phyloP scores from a whole-genome alignment of 2,329 filamentous ascomycete genomes.

The Zasmidium citrigriseum region DNA sequence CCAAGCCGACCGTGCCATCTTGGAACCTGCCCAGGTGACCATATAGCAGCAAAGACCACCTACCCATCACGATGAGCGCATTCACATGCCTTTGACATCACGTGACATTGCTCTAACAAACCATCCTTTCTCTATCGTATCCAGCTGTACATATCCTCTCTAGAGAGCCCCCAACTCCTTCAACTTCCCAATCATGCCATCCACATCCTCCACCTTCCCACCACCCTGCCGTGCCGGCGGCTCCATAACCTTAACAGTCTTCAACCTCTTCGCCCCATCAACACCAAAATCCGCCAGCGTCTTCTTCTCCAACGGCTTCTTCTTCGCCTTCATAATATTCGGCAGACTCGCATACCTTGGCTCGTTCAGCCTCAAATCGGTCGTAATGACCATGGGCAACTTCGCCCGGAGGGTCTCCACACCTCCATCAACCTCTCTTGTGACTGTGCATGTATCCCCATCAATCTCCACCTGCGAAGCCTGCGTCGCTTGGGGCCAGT shows the following conservation, averaged over 20 bases:
- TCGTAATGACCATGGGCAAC: conserved; percentile 91
- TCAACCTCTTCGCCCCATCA: conserved; percentile 73
- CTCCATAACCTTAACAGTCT: conserved; percentile 88
- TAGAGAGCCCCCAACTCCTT: conserved; percentile 94
- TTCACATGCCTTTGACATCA: too few relatives aligned
- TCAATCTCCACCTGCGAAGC: conserved; percentile 80
- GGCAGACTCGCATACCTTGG: conserved; percentile 92
- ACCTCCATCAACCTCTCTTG: conserved; percentile 91
- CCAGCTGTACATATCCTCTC: too few relatives aligned
- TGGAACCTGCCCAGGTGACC: too few relatives aligned
- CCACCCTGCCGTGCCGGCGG: conserved; percentile 85
- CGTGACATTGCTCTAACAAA: too few relatives aligned
- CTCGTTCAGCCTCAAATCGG: conserved; percentile 91
- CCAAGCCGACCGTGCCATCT: neutral
- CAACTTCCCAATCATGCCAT: conserved; percentile 88
- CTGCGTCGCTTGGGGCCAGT: conserved; percentile 94
- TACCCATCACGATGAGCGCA: too few relatives aligned
- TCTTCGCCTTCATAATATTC: conserved; percentile 99
- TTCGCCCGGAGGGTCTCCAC: conserved; percentile 84
- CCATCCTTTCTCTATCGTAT: neutral
- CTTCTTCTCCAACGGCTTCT: conserved; percentile 97
- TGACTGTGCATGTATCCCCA: conserved; percentile 72
- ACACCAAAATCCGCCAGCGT: conserved; percentile 79
- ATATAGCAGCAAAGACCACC: too few relatives aligned
- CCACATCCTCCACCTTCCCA: conserved; percentile 95